A percentile compares a stretch with the other conserved stretches of the same genome.
Evolutionary conservation across 2,329 filamentous ascomycete genomes (phyloP).

Genomic region (Blumeriella jaapii): DNA sequence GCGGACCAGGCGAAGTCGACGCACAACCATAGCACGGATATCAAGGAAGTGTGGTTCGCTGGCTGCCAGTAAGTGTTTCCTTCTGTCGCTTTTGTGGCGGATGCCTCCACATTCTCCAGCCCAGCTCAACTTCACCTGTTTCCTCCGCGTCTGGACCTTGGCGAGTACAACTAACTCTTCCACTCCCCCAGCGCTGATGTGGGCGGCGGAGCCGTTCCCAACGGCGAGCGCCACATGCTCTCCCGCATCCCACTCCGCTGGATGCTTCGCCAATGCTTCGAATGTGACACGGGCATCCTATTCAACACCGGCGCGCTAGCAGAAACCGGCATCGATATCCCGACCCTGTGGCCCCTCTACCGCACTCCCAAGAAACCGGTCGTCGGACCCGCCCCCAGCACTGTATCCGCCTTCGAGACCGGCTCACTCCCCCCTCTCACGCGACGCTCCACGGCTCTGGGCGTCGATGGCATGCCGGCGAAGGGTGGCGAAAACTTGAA

Average conservation of each 20-base stretch:
- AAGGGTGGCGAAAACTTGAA: not conserved
- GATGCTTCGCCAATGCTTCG: constrained; percentile 37
- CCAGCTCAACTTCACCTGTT: no score
- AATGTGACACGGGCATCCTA: constrained; percentile 34
- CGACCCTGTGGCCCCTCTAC: constrained; percentile 31
- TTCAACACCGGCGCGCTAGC: constrained; percentile 31
- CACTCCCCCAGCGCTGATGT: constrained; percentile 25
- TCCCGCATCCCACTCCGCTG: constrained; percentile 35
- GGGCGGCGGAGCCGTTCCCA: constrained; percentile 33
- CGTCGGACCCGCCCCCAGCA: constrained; percentile 27
- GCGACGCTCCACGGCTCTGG: constrained; percentile 25
- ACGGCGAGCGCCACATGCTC: constrained; percentile 32
- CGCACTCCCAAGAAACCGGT: constrained; percentile 24
- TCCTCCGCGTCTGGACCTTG: no score
- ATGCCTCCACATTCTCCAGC: not conserved
- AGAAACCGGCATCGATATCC: constrained; percentile 32
- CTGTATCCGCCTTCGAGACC: constrained; percentile 29
- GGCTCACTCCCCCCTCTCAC: constrained; percentile 26
- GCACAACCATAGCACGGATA: constrained; percentile 31
- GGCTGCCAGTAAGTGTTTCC: constrained; percentile 16
- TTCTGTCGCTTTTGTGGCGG: not conserved
- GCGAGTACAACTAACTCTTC: no score
- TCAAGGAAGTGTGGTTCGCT: constrained; percentile 33
- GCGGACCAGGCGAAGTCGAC: not conserved
- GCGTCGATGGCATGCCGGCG: constrained; percentile 17